phyloP scores from a whole-genome alignment of 2,329 filamentous ascomycete genomes.

The Pleurostoma richardsiae region DNA sequence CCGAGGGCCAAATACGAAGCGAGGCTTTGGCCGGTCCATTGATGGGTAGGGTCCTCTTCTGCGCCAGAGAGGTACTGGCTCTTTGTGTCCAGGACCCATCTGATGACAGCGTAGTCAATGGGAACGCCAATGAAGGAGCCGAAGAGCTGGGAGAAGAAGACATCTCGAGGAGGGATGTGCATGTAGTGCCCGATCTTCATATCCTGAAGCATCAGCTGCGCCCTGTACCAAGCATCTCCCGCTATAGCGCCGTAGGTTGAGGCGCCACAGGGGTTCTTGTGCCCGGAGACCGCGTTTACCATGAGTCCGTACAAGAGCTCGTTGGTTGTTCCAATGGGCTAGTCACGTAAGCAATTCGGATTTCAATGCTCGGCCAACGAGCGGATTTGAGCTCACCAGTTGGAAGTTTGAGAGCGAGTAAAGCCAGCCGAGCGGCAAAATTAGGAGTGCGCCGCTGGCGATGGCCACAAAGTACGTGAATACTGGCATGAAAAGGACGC shows the following conservation, averaged over 20 bases:
- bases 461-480: slow-evolving; percentile 57
- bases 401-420: slow-evolving; percentile 55
- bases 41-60: slow-evolving; percentile 47
- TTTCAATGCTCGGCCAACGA: too few species aligned
- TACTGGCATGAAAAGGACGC: slow-evolving; percentile 51
- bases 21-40: slow-evolving; percentile 56
- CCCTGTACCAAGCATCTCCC: slow-evolving; percentile 57
- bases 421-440: slow-evolving; percentile 53
- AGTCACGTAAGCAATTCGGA: neutral
- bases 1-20: slow-evolving; percentile 46
- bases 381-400: slow-evolving; percentile 13
- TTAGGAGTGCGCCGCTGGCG: slow-evolving; percentile 46
- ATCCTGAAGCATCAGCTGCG: slow-evolving; percentile 55
- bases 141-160: slow-evolving; percentile 58
- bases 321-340: slow-evolving; percentile 53
- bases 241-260: slow-evolving; percentile 54
- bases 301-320: slow-evolving; percentile 56
- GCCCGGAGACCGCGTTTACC: slow-evolving; percentile 43
- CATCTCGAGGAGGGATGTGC: slow-evolving; percentile 52
- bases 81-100: slow-evolving; percentile 55
- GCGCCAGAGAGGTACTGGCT: slow-evolving; percentile 47
- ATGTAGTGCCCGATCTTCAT: slow-evolving; percentile 62
- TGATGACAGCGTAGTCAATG: slow-evolving; percentile 56
- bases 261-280: slow-evolving; percentile 54
- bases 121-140: slow-evolving; percentile 54